Evolutionary conservation across 192 early-diverging fungal genomes (phyloP).

Genomic region (Haplosporangium gracile): DNA sequence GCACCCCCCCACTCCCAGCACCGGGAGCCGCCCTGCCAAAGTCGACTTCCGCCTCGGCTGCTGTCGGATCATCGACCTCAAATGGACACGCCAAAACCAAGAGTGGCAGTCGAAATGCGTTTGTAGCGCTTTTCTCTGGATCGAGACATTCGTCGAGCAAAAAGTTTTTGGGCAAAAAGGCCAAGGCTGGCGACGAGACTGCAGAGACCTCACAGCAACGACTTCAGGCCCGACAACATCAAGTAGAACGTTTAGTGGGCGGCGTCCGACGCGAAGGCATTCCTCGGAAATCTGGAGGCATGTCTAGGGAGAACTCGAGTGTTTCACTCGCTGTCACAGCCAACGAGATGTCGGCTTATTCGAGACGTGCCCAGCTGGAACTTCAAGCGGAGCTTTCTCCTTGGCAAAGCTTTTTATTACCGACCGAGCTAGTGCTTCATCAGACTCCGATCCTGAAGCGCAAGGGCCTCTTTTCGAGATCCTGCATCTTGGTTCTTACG

Average conservation of each 20-base stretch:
- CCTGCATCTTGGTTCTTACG: constrained; percentile 74
- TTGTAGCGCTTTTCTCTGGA: constrained; percentile 28
- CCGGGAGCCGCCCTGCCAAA: not conserved
- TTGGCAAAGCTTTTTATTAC: constrained; percentile 58
- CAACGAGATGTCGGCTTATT: constrained; percentile 37
- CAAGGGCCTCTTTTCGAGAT: constrained; percentile 69
- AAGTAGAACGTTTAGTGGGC: not conserved
- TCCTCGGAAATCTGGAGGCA: constrained; percentile 1
- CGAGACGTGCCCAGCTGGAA: constrained; percentile 19
- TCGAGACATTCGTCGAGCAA: constrained; percentile 33
- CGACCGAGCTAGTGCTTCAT: constrained; percentile 72
- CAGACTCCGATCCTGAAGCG: constrained; percentile 69
- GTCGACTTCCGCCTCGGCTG: constrained; percentile 11
- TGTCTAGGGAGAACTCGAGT: constrained; percentile 34
- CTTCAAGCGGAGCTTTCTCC: constrained; percentile 39
- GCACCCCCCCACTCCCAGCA: not conserved
- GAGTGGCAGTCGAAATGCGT: constrained; percentile 33
- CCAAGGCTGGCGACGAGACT: not conserved
- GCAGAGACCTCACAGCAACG: not conserved
- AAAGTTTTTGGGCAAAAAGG: constrained; percentile 18
- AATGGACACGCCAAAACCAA: constrained; percentile 44
- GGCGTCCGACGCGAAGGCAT: not conserved
- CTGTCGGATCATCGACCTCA: not conserved
- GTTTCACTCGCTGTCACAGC: constrained; percentile 45
- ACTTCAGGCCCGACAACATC: not conserved